A percentile compares a stretch with the other conserved stretches of the same genome.
Evolutionary conservation across 2,329 filamentous ascomycete species (phyloP).

Genomic region (Raffaelea arxii): DNA sequence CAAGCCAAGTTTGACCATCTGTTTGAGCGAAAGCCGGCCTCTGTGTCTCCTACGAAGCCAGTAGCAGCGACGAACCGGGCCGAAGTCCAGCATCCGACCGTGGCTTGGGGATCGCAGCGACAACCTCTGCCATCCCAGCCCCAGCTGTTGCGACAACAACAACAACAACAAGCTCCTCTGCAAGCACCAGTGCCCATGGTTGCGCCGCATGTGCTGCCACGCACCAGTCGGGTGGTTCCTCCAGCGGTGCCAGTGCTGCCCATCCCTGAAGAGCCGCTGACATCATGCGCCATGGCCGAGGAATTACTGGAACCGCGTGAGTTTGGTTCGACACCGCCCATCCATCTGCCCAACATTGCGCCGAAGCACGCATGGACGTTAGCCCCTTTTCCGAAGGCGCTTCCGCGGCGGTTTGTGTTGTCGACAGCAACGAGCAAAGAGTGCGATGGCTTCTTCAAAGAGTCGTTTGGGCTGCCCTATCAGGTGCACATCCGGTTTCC

Average conservation of each 20-base stretch:
- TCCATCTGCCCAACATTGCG: slow-evolving; percentile 54
- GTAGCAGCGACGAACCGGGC: neutral
- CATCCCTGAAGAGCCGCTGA: slow-evolving; percentile 30
- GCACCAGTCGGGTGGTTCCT: neutral
- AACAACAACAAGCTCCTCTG: neutral
- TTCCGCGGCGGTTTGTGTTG: slow-evolving; percentile 41
- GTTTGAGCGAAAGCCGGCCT: slow-evolving; percentile 54
- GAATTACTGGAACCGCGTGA: slow-evolving; percentile 76
- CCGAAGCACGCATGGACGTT: slow-evolving; percentile 56
- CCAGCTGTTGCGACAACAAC: neutral
- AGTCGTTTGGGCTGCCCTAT: slow-evolving; percentile 28
- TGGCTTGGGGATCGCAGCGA: too few species aligned
- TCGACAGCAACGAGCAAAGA: slow-evolving; percentile 29
- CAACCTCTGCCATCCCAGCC: neutral
- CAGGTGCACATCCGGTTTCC: slow-evolving; percentile 34
- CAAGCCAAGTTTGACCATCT: slow-evolving; percentile 77
- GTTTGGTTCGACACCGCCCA: slow-evolving; percentile 64
- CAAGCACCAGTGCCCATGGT: too few species aligned
- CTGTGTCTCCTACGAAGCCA: slow-evolving; percentile 41
- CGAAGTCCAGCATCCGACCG: neutral
- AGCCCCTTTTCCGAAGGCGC: slow-evolving; percentile 42
- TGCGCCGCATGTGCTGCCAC: neutral
- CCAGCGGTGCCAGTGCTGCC: slow-evolving; percentile 28
- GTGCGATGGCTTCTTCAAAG: slow-evolving; percentile 23
- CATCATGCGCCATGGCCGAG: slow-evolving; percentile 62